Evolutionary conservation across 305 asterid genomes (phyloP), one percentile per base, ranked within the genome.

Genomic region (Stenogyne calaminthoides): DNA sequence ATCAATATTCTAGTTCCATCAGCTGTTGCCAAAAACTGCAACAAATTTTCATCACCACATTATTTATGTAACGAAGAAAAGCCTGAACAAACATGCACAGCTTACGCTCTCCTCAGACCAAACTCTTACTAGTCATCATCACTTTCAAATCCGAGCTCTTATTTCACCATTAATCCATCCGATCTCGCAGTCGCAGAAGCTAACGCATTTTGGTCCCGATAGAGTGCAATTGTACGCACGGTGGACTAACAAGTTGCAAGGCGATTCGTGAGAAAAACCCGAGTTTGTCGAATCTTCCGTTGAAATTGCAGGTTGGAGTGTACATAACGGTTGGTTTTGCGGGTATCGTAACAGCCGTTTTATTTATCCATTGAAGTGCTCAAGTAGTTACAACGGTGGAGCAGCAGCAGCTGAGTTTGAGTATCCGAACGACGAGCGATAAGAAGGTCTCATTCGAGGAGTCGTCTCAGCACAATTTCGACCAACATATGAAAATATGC

Each of bases 391-490:
- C 19, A 2, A 6, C 19, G 8, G 7, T 6, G 18, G 3, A 90
- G 83, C 78, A 82, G 49, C 96, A 88, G 73, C 92, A 87, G 72
- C 82, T 87, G 56, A 79, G 88, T 25, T 76, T 90, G 60, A 92
- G 98, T 27, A 78, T 90, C 14, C 64, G 94, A 70, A 86, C 95
- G 1, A 81, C 90, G 1, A 88, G 95, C 16, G 93, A 90, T 7
- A 85, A 92, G 80, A 88, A 92, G 69, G 85, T 89, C 8, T 92
- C 97, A 1, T 92, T 86, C 27, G 97, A 90, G 54, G 94, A 90
- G 16, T 88, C 96, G 16, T 88, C 96, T 32, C 89, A 87, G 7
- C 85, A 85, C 79, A 81, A 84, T 29, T 77, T 83, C 12, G 88
- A 84, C 4, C 81, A 81, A 0, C 87, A 25, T 2, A 25, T 90